Evolutionary conservation across 106 monocot species (phyloP), one percentile per base, ranked within the genome.

Genomic region (Iris macrosiphon): DNA sequence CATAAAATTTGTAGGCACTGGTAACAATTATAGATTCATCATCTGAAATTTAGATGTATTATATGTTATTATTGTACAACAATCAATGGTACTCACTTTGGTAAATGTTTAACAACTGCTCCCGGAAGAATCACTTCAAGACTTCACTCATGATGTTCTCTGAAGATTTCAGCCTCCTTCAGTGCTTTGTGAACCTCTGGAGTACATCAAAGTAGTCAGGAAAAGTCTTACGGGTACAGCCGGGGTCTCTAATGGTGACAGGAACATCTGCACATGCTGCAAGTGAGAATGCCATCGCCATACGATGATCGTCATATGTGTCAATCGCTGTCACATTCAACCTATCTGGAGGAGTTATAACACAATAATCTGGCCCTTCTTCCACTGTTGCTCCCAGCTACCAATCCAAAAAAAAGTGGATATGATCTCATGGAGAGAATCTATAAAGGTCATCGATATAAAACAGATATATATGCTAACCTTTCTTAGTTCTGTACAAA

Each of bases 241-340:
- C 78, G 1, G 96, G 96, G 37, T 98, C 96, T 9, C 64, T 86
- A 26, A 98, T 98, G 4, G 87, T 98, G 17, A 98, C 83, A 7
- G 87, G 86, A 16, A 98, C 87, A 62, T 83, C 90, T 6, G 80
- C 67, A 60, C 96, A 98, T 9, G 96, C 96, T 18, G 96, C 90
- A 25, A 98, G 63, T 41, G 96, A 98, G 42, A 98, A 98, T 25
- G 96, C 86, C 96, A 98, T 98, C 14, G 96, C 96, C 96, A 98
- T 98, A 33, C 96, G 74, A 54, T 98, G 96, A 61, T 98, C 96
- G 27, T 98, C 96, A 6, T 98, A 98, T 0, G 96, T 98, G 65
- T 98, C 96, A 4, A 98, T 90, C 21, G 72, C 76, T 3, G 86
- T 66, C 32, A 83, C 47, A 11, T 87, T 87, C 31, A 98, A 57